These are phyloP conservation scores for Colletotrichum tropicale DNA, from an alignment of 2,329 filamentous ascomycete genomes.

Conservation along the genomic window DNA sequence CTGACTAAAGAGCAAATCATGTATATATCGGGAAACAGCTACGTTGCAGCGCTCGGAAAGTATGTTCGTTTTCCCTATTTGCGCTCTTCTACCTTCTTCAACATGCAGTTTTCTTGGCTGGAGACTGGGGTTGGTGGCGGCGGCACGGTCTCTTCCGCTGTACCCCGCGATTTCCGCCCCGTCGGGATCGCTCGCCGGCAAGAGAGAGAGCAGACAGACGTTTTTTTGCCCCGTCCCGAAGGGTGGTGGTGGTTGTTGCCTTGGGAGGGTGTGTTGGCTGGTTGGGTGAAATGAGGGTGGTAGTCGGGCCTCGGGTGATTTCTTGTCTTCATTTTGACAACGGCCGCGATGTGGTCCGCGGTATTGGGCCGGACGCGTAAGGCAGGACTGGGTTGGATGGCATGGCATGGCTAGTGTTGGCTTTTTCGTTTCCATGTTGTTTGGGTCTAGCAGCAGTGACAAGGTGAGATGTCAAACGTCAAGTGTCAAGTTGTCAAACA, in stretches of 20 bases:
- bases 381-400: not conserved
- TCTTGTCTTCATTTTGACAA: not conserved
- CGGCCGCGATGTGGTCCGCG: not conserved
- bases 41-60: not conserved
- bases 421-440: not conserved
- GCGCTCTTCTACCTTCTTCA: not conserved
- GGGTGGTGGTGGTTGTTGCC: not conserved
- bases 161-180: conserved; percentile 13
- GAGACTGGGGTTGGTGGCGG: not conserved
- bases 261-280: not conserved
- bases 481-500: not conserved
- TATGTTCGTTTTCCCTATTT: not conserved
- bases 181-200: not conserved
- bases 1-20: not conserved
- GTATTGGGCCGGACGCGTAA: not conserved
- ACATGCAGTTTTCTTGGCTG: not conserved
- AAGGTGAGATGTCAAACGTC: not conserved
- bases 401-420: not conserved
- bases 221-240: not conserved
- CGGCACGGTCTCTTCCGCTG: not conserved
- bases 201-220: not conserved
- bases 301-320: not conserved
- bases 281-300: not conserved
- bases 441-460: not conserved
- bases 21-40: not conserved